Evolutionary conservation across 148 eudicot species (phyloP), one percentile per base, ranked within the genome.

Genomic region (Heliamphora exappendiculata): DNA sequence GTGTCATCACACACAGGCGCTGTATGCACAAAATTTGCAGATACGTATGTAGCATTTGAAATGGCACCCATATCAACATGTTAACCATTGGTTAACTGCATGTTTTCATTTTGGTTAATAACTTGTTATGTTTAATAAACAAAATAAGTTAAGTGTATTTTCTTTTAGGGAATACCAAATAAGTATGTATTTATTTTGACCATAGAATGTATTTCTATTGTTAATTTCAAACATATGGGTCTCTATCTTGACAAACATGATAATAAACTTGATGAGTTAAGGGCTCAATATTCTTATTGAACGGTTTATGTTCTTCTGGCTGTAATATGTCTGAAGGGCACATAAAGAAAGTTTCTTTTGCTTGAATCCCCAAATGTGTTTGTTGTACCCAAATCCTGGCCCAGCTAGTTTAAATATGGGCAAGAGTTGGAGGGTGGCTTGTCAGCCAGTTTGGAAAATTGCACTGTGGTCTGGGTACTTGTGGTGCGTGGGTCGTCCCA

Each of bases 191-290:
- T 69, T 69, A 20, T 47, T 13, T 24, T 69, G 36, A 42, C 3
- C 24, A 71, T 49, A 7, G 74, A 14, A 28, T 69, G 36, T 69
- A 45, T 50, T 7, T 50, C 74, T 71, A 42, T 41, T 49, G 68
- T 50, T 16, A 47, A 28, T 45, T 47, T 19, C 74, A 29, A 50
- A 3, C 7, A 16, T 16, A 49, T 71, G 73, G 73, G 44, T 71
- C 16, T 49, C 16, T 29, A 10, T 8, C 41, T 17, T 71, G 58
- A 41, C 5, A 71, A 49, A 31, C 59, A 47, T 69, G 72, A 47
- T 24, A 68, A 3, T 2, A 36, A 34, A 6, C 36, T 70, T 31
- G 62, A 72, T 51, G 29, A 72, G 39, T 66, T 53, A 34, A 9
- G 20, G 42, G 62, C 31, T 49, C 16, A 9, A 17, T 11, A 53